Conservation (phyloP, 306 rosid genomes). For the Sophora flavescens region DNA sequence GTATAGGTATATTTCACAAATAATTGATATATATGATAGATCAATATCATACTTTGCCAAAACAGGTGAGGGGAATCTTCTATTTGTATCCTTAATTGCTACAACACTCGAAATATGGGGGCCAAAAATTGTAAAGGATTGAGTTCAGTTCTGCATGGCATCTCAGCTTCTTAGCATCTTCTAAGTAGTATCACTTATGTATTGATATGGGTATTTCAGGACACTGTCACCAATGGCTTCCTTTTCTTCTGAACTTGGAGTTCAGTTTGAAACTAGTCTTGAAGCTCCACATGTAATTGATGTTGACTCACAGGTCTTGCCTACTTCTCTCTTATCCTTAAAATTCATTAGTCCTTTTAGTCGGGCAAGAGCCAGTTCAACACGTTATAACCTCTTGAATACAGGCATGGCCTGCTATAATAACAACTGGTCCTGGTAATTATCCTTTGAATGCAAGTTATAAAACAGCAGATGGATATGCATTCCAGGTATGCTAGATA, state of each 20-base stretch:
- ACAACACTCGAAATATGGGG: constrained; percentile 30
- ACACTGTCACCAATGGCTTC: constrained; percentile 93
- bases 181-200: constrained; percentile 27
- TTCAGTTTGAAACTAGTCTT: constrained; percentile 81
- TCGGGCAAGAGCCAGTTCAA: constrained; percentile 44
- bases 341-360: constrained; percentile 38
- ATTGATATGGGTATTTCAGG: constrained; percentile 57
- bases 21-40: neutral
- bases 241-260: constrained; percentile 95
- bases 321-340: constrained; percentile 38
- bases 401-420: constrained; percentile 93
- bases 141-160: constrained; percentile 22
- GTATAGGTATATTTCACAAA: constrained; percentile 19
- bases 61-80: neutral
- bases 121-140: constrained; percentile 14
- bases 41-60: constrained; percentile 6
- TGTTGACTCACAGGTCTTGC: constrained; percentile 77
- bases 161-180: constrained; percentile 30
- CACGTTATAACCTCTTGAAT: constrained; percentile 46
- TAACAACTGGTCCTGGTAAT: constrained; percentile 83
- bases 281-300: constrained; percentile 98
- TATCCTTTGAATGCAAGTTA: constrained; percentile 91
- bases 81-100: constrained; percentile 29
- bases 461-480: constrained; percentile 86
- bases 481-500: constrained; percentile 72